Conservation (phyloP, 2,329 filamentous ascomycete species). For the Pseudocercospora macadamiae region DNA sequence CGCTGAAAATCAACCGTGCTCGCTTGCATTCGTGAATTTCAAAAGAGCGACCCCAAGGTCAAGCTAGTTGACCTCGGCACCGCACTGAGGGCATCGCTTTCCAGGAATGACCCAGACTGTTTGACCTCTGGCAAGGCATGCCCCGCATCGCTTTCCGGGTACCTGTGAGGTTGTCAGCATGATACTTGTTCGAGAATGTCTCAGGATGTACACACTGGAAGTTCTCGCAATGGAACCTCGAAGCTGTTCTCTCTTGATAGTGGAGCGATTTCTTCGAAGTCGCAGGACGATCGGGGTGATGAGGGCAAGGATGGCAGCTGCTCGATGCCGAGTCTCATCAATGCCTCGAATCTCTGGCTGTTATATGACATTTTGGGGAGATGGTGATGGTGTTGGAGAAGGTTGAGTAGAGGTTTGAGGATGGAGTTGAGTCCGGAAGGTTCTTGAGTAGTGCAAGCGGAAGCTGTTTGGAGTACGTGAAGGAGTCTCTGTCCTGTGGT, state of each 20-base stretch:
- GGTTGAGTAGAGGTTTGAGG: not conserved
- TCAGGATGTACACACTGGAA: not conserved
- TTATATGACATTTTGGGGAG: slow-evolving; percentile 32
- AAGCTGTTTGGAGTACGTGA: not conserved
- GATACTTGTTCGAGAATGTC: not conserved
- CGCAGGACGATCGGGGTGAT: not conserved
- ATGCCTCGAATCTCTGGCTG: slow-evolving; percentile 29
- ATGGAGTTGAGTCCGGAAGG: not conserved
- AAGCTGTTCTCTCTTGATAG: not conserved
- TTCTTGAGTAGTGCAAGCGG: not conserved
- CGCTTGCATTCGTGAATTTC: not conserved
- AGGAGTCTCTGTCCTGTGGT: not conserved
- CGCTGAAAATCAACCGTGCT: not conserved
- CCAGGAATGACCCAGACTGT: slow-evolving; percentile 41
- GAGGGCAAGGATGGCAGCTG: slow-evolving; percentile 28
- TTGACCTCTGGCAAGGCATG: slow-evolving; percentile 34
- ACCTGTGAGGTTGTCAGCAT: slow-evolving; percentile 30
- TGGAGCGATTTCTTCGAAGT: not conserved
- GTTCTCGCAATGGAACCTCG: not conserved
- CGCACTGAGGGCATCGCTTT: slow-evolving; percentile 40
- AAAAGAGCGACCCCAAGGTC: not conserved
- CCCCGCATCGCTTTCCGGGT: slow-evolving; percentile 37
- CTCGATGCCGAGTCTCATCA: slow-evolving; percentile 34
- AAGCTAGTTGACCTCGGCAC: slow-evolving; percentile 31
- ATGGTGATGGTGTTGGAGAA: not conserved